Conservation (phyloP, 2,329 filamentous ascomycete species). For the Trichoderma simmonsii region DNA sequence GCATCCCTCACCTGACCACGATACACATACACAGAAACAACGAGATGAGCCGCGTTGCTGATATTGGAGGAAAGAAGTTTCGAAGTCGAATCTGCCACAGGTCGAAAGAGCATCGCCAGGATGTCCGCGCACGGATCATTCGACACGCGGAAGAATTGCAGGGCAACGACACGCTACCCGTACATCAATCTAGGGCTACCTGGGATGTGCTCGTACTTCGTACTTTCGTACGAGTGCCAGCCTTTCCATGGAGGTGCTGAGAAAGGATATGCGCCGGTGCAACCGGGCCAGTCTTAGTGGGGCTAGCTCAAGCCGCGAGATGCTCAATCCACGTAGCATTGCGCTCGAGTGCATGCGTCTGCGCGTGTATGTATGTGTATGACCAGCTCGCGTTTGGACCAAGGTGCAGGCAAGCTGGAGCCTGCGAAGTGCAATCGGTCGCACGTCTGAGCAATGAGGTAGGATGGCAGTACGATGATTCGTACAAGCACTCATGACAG, state of each 20-base stretch:
- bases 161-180: background rate
- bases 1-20: constrained; percentile 1
- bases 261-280: constrained; percentile 17
- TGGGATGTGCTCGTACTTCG: background rate
- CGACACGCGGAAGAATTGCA: constrained; percentile 4
- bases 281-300: constrained; percentile 17
- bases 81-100: background rate
- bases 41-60: background rate
- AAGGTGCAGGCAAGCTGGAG: background rate
- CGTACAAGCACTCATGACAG: background rate
- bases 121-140: constrained; percentile 4
- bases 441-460: background rate
- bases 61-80: background rate
- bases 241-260: constrained; percentile 7
- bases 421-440: background rate
- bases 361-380: constrained; percentile 1
- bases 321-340: constrained; percentile 15
- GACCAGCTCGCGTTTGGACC: background rate
- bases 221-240: background rate
- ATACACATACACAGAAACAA: background rate
- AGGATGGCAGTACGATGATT: background rate
- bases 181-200: background rate
- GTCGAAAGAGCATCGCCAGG: constrained; percentile 2
- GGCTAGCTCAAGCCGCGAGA: constrained; percentile 11
- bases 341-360: background rate